Evolutionary conservation across 139 green algal genomes (phyloP).

Genomic region (Chlorokybus atmophyticus): DNA sequence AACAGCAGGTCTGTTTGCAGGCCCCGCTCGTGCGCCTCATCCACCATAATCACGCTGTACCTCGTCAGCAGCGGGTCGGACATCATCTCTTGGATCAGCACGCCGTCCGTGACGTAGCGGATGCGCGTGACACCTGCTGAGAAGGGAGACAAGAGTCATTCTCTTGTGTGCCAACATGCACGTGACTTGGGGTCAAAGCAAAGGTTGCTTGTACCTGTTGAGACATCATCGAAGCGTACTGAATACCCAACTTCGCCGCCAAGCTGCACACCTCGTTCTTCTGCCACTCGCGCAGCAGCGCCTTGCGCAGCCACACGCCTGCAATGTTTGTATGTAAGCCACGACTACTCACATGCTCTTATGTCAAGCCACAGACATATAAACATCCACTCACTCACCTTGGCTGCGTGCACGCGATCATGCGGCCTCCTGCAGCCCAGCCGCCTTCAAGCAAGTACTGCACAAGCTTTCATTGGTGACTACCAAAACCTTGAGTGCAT

Average conservation of each 20-base stretch:
- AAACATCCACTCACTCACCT: constrained; percentile 16
- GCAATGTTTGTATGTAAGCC: too few relatives aligned
- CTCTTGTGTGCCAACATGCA: too few relatives aligned
- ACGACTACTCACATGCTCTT: too few relatives aligned
- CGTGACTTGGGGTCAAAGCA: too few relatives aligned
- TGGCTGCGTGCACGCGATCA: constrained; percentile 26
- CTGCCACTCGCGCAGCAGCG: too few relatives aligned
- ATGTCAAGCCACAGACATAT: too few relatives aligned
- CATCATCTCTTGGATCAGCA: constrained; percentile 80
- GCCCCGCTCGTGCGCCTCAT: constrained; percentile 82
- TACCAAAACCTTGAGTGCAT: not conserved
- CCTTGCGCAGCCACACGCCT: too few relatives aligned
- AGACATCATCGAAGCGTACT: constrained; percentile 61
- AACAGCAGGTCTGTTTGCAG: constrained; percentile 76
- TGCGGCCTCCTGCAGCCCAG: constrained; percentile 7
- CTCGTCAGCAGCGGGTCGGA: constrained; percentile 61
- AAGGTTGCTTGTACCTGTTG: too few relatives aligned
- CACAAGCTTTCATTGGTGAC: not conserved
- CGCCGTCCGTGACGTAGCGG: constrained; percentile 71
- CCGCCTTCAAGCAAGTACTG: constrained; percentile 47
- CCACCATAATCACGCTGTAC: constrained; percentile 76
- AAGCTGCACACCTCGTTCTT: too few relatives aligned
- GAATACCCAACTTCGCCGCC: constrained; percentile 46
- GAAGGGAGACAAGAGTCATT: too few relatives aligned
- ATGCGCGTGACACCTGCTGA: constrained; percentile 62